Percentiles rank a stretch among this genome's conserved stretches.
phyloP scores from a whole-genome alignment of 1,284 basidiomycete genomes.

The Boletellus deceptivus region DNA sequence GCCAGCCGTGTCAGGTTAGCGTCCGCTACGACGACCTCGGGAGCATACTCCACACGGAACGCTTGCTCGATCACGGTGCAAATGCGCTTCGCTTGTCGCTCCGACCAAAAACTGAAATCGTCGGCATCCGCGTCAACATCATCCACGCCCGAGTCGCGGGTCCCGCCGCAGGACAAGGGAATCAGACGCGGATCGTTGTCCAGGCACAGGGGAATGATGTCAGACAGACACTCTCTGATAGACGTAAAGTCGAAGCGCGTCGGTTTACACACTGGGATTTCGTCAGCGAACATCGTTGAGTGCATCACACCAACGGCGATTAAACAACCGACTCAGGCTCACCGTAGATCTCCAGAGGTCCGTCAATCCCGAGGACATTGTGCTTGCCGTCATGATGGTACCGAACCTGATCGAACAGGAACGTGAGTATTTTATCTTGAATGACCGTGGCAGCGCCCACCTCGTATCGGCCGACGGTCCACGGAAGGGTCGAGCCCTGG shows the following conservation, averaged over 20 bases:
- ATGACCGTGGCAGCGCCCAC: slow-evolving; percentile 38
- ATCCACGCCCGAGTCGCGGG: slow-evolving; percentile 20
- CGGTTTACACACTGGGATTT: slow-evolving; percentile 62
- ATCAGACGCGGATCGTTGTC: slow-evolving; percentile 83
- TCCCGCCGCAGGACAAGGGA: slow-evolving; percentile 64
- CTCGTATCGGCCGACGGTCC: slow-evolving; percentile 87
- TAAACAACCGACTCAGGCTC: slow-evolving; percentile 28
- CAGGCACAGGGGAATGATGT: slow-evolving; percentile 83
- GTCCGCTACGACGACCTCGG: slow-evolving; percentile 90
- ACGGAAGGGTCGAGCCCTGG: slow-evolving; percentile 77
- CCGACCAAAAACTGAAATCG: slow-evolving; percentile 94
- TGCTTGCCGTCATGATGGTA: slow-evolving; percentile 95
- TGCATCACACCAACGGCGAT: slow-evolving; percentile 1
- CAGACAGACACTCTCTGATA: slow-evolving; percentile 65
- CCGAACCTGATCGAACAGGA: slow-evolving; percentile 48
- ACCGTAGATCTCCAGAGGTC: slow-evolving; percentile 88
- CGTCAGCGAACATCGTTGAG: neutral
- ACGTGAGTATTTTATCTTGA: neutral
- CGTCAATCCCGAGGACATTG: slow-evolving; percentile 86
- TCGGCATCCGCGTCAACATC: slow-evolving; percentile 47
- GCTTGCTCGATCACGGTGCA: slow-evolving; percentile 73
- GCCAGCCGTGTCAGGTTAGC: slow-evolving; percentile 85
- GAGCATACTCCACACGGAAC: slow-evolving; percentile 85
- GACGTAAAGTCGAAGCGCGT: slow-evolving; percentile 58
- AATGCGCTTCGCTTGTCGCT: slow-evolving; percentile 86